Conservation (phyloP, 139 green algal genomes). For the Pleodorina starrii region DNA sequence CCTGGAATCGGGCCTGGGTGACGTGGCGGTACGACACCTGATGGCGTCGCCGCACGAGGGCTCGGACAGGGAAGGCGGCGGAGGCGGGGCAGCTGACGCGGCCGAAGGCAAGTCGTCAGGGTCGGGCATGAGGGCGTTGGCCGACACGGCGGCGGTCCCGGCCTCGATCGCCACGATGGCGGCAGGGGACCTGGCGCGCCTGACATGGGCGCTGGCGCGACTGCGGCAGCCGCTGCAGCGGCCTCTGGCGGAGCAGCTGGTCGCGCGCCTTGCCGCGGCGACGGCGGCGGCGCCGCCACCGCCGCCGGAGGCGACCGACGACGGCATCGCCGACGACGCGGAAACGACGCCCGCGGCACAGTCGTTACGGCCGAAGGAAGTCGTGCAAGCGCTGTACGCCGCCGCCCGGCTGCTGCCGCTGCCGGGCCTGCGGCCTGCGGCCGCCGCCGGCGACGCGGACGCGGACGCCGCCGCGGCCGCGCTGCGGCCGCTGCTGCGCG, state of each 20-base stretch:
- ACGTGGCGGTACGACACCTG: neutral
- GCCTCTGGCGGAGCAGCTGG: neutral
- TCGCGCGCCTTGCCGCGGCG: neutral
- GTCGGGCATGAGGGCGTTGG: too few species aligned
- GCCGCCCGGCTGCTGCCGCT: constrained; percentile 20
- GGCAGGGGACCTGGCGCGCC: constrained; percentile 1
- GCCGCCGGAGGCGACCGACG: neutral
- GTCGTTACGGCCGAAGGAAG: constrained; percentile 1
- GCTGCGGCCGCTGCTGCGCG: neutral
- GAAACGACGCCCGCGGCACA: neutral
- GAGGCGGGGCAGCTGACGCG: neutral
- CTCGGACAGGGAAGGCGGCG: neutral
- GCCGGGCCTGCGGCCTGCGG: neutral
- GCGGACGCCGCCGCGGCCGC: neutral
- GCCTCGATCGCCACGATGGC: neutral
- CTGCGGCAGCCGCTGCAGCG: constrained; percentile 19
- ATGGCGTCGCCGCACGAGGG: neutral
- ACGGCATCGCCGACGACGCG: too few species aligned
- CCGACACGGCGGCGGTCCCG: too few species aligned
- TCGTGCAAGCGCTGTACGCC: constrained; percentile 1
- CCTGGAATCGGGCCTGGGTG: neutral
- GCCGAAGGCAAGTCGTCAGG: too few species aligned
- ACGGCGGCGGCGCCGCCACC: neutral
- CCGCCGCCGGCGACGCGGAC: neutral
- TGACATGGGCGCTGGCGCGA: constrained; percentile 4